Conservation (phyloP, 305 asterid species). For the Fraxinus sp. region DNA sequence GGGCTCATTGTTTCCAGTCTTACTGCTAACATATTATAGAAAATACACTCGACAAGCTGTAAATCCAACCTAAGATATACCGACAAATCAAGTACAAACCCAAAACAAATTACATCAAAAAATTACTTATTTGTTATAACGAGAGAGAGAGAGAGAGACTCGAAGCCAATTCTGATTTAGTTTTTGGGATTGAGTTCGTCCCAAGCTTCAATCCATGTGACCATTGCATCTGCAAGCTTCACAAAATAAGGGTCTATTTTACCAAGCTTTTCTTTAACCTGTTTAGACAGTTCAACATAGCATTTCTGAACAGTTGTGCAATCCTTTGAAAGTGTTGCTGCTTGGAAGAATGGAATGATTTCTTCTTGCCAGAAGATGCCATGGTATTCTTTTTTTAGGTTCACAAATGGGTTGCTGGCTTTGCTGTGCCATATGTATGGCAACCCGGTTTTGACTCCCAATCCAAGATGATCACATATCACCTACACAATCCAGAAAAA, state of each 20-base stretch:
- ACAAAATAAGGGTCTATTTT: slow-evolving; percentile 47
- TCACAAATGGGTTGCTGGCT: slow-evolving; percentile 68
- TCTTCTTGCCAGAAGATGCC: slow-evolving; percentile 77
- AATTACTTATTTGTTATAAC: not conserved
- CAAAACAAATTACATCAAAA: not conserved
- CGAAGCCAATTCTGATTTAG: not conserved
- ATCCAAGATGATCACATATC: slow-evolving; percentile 57
- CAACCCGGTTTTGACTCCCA: slow-evolving; percentile 59
- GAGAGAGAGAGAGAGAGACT: not conserved
- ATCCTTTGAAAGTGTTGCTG: slow-evolving; percentile 42
- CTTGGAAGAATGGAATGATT: slow-evolving; percentile 65
- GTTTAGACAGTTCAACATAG: slow-evolving; percentile 50
- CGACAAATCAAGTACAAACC: not conserved
- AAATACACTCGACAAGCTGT: not conserved
- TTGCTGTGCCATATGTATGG: slow-evolving; percentile 71
- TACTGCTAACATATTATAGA: not conserved
- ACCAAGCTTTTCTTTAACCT: slow-evolving; percentile 59
- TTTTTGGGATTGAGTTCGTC: slow-evolving; percentile 45
- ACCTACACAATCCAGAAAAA: slow-evolving; percentile 33
- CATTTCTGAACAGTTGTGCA: slow-evolving; percentile 58
- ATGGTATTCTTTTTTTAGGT: slow-evolving; percentile 57
- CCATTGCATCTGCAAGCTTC: slow-evolving; percentile 64
- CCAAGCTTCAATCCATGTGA: slow-evolving; percentile 71
- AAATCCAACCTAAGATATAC: not conserved
- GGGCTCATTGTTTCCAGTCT: not conserved